A percentile compares a stretch with the other conserved stretches of the same genome.
These are phyloP conservation scores for Clitopilus hobsonii DNA, from an alignment of 768 basidiomycete genomes.

Conservation along the genomic window DNA sequence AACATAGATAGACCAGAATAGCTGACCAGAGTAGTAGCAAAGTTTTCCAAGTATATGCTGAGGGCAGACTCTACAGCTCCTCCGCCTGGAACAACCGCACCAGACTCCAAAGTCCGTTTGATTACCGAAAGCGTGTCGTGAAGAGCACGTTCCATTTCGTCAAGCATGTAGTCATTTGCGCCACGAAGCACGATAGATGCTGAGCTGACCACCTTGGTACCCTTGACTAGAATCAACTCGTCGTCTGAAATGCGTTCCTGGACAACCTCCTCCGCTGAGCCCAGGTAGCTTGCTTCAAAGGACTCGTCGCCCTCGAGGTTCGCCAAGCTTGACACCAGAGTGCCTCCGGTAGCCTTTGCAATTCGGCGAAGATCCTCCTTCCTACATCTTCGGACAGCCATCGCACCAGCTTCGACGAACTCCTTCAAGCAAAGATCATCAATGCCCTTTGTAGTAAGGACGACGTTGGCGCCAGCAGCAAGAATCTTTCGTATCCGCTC, in stretches of 20 bases:
- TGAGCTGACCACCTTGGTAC: slow-evolving; percentile 93
- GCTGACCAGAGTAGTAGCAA: slow-evolving; percentile 92
- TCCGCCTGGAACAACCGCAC: slow-evolving; percentile 92
- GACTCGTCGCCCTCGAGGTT: slow-evolving; percentile 98
- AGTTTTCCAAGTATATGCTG: slow-evolving; percentile 97
- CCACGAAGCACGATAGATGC: slow-evolving; percentile 91
- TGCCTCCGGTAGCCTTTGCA: slow-evolving; percentile 95
- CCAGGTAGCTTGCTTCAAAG: slow-evolving; percentile 87
- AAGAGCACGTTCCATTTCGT: slow-evolving; percentile 97
- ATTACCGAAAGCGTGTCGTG: slow-evolving; percentile 94
- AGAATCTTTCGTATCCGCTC: slow-evolving; percentile 96
- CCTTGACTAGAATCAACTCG: slow-evolving; percentile 95
- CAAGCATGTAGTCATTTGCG: slow-evolving; percentile 98
- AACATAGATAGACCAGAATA: neutral
- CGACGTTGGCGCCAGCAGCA: slow-evolving; percentile 92
- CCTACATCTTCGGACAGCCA: slow-evolving; percentile 95
- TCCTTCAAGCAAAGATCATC: slow-evolving; percentile 98
- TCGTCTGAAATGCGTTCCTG: slow-evolving; percentile 99
- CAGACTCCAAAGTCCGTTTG: slow-evolving; percentile 96
- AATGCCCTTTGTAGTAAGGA: slow-evolving; percentile 97
- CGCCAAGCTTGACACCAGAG: slow-evolving; percentile 86
- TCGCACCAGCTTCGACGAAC: slow-evolving; percentile 97
- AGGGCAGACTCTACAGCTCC: slow-evolving; percentile 96
- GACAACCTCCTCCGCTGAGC: slow-evolving; percentile 92
- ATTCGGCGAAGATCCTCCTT: slow-evolving; percentile 98